Conservation (phyloP, 192 early-diverging fungal species). For the Martensiomyces pterosporus region DNA sequence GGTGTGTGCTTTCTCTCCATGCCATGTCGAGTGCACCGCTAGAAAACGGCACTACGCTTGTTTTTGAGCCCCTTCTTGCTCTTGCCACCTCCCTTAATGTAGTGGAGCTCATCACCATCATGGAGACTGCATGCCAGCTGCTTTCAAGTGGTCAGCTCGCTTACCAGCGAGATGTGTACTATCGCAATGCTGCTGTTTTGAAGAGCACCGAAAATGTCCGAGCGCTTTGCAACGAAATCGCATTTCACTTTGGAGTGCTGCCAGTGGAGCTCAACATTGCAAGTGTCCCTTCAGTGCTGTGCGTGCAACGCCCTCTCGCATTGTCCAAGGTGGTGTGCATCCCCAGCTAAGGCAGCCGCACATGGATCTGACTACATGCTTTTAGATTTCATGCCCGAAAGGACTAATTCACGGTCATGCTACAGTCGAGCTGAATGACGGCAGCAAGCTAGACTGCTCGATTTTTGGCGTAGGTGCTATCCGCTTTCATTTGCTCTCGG, state of each 20-base stretch:
- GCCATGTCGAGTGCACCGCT: no score
- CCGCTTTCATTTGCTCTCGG: no score
- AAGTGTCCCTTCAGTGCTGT: slow-evolving; percentile 6
- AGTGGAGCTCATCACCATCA: slow-evolving; percentile 24
- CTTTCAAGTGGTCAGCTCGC: slow-evolving; percentile 24
- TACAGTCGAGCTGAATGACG: slow-evolving; percentile 23
- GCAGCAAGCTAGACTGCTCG: slow-evolving; percentile 13
- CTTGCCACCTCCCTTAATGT: no score
- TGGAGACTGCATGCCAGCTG: slow-evolving; percentile 14
- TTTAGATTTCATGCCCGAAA: slow-evolving; percentile 35
- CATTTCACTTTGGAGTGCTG: slow-evolving; percentile 13
- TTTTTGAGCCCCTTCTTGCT: no score
- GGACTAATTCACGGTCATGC: slow-evolving; percentile 28
- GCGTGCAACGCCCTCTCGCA: no score
- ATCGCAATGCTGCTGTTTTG: slow-evolving; percentile 23
- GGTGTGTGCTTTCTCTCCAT: no score
- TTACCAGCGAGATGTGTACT: slow-evolving; percentile 44
- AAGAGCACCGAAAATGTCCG: slow-evolving; percentile 38
- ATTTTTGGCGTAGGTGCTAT: slow-evolving; percentile 12
- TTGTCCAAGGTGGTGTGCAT: not conserved
- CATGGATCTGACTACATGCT: not conserved
- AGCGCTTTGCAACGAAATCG: slow-evolving; percentile 20
- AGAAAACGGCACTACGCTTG: no score
- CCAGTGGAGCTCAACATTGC: slow-evolving; percentile 34
- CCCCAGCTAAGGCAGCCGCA: no score